A percentile compares a stretch with the other conserved stretches of the same genome.
Conservation (phyloP, 176 grass and related monocot species). For the Pontederia crassipes region DNA sequence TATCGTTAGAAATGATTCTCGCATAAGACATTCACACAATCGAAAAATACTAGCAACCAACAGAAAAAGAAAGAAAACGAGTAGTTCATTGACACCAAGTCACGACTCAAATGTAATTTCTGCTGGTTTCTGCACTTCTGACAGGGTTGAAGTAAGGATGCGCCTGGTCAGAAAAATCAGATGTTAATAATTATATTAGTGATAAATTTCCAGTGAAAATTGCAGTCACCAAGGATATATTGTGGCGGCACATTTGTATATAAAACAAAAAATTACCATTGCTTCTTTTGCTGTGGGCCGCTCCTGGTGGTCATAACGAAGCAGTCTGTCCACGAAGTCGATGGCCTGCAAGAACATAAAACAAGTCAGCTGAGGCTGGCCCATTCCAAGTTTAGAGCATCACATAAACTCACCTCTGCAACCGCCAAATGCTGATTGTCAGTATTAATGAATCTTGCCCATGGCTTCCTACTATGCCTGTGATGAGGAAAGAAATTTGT, state of each 20-base stretch:
- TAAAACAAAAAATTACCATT: constrained; percentile 37
- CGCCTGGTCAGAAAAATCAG: constrained; percentile 23
- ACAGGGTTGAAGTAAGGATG: constrained; percentile 67
- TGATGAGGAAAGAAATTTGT: background rate
- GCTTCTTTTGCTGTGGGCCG: constrained; percentile 81
- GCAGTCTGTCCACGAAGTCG: constrained; percentile 78
- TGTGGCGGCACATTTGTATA: background rate
- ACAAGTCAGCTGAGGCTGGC: background rate
- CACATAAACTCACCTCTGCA: constrained; percentile 42
- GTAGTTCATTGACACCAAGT: no score
- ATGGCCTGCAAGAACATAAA: constrained; percentile 38
- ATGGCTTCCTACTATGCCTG: constrained; percentile 76
- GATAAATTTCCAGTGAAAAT: no score
- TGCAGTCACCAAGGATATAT: background rate
- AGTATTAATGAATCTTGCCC: constrained; percentile 59
- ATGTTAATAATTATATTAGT: no score
- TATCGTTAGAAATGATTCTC: no score
- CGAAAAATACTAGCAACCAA: no score
- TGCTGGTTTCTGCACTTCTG: constrained; percentile 37
- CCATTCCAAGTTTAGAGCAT: background rate
- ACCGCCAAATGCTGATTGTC: constrained; percentile 60
- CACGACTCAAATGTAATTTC: background rate
- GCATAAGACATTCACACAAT: no score
- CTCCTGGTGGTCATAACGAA: constrained; percentile 81
- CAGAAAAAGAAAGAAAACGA: no score